phyloP scores from a whole-genome alignment of 2,329 filamentous ascomycete genomes.

The Alternaria gansuensis region DNA sequence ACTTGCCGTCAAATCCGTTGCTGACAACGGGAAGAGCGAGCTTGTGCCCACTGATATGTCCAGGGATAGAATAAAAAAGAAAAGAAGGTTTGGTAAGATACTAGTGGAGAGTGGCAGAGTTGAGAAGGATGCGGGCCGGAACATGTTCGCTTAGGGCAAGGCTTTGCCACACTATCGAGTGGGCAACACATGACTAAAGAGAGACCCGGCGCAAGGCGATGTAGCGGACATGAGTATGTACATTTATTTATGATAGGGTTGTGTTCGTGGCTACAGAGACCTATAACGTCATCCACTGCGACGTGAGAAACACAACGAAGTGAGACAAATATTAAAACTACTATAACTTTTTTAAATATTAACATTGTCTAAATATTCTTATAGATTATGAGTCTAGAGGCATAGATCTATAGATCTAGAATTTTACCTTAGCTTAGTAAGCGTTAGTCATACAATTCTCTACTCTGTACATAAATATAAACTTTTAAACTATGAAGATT shows the following conservation, averaged over 20 bases:
- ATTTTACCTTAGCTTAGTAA: too few relatives aligned
- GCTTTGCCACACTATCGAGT: background rate
- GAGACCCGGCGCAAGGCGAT: background rate
- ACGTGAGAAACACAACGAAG: too few relatives aligned
- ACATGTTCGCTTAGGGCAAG: background rate
- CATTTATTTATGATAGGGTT: background rate
- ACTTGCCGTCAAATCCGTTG: background rate
- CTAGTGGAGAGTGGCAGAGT: background rate
- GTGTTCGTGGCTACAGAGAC: background rate
- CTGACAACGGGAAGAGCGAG: background rate
- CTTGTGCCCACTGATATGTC: background rate
- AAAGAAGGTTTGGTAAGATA: background rate
- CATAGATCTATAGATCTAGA: too few relatives aligned
- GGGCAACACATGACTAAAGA: background rate
- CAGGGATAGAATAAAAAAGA: background rate
- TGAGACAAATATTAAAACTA: too few relatives aligned
- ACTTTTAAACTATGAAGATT: too few relatives aligned
- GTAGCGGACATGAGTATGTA: background rate
- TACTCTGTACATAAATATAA: too few relatives aligned
- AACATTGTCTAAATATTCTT: too few relatives aligned
- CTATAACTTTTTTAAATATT: too few relatives aligned
- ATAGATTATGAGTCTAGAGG: too few relatives aligned
- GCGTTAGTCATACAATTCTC: too few relatives aligned
- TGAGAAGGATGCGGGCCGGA: background rate
- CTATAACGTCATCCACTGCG: too few relatives aligned